Evolutionary conservation across 1,284 basidiomycete genomes (phyloP), one percentile per base, ranked within the genome.

Genomic region (Wallemia mellicola): DNA sequence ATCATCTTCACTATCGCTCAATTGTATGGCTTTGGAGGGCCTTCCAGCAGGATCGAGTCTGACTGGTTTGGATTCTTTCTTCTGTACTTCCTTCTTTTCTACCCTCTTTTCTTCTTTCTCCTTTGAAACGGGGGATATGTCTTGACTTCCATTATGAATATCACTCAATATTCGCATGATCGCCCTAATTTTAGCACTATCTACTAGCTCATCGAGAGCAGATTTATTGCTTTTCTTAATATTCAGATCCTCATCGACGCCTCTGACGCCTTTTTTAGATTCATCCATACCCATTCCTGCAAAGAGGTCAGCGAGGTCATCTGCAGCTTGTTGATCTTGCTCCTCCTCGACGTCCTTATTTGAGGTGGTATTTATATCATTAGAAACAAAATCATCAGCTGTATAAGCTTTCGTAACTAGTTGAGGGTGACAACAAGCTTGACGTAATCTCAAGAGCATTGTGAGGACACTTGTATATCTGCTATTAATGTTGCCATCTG

Each of bases 381-480:
- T 58, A 25, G 32, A 58, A 58, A 30, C 2, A 24, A 26, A 11
- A 22, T 5, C 9, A 30, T 64, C 1, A 67, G 65, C 60, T 25
- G 19, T 76, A 65, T 82, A 81, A 63, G 86, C 80, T 60, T 80
- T 79, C 1, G 80, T 77, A 17, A 91, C 79, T 11, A 94, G 75
- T 0, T 78, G 75, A 0, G 88, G 87, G 66, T 94, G 89, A 64
- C 86, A 82, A 67, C 88, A 92, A 0, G 88, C 87, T 77, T 95
- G 91, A 24, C 91, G 77, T 27, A 95, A 73, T 28, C 91, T 76
- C 59, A 95, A 75, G 60, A 95, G 75, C 62, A 94, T 71, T 2
- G 87, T 76, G 64, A 96, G 73, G 2, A 89, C 80, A n/a, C 79
- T 79, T 0, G 86, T 91, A 67, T 91, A 89, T 60, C 79, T 82